A percentile compares a stretch with the other conserved stretches of the same genome.
Conservation (phyloP, 306 rosid genomes). For the Betula pendula region DNA sequence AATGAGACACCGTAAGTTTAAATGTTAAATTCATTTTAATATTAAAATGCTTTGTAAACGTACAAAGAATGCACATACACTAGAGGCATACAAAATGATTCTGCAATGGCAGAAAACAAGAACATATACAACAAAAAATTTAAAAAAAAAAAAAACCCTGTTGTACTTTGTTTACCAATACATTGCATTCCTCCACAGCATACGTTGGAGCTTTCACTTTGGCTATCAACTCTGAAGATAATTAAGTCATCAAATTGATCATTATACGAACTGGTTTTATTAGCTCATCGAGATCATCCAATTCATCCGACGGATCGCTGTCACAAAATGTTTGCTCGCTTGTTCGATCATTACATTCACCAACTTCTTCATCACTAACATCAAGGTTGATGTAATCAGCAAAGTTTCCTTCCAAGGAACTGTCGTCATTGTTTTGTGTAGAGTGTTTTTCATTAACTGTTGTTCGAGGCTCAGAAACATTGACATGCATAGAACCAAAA, state of each 20-base stretch:
- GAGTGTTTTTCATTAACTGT: constrained; percentile 31
- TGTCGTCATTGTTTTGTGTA: constrained; percentile 22
- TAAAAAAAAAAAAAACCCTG: not conserved
- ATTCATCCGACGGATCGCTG: constrained; percentile 38
- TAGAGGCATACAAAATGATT: constrained; percentile 8
- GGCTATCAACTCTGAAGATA: constrained; percentile 24
- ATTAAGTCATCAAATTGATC: constrained; percentile 23
- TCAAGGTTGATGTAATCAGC: constrained; percentile 60
- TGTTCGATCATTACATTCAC: constrained; percentile 34
- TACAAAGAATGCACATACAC: not conserved
- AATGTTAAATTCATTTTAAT: not conserved
- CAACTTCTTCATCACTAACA: constrained; percentile 45
- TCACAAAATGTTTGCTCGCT: constrained; percentile 36
- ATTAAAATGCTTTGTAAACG: not conserved
- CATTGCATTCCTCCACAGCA: not conserved
- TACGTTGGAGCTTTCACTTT: constrained; percentile 6
- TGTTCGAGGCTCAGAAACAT: constrained; percentile 36
- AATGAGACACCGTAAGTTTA: not conserved
- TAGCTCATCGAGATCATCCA: constrained; percentile 53
- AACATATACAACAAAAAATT: not conserved
- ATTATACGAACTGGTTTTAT: constrained; percentile 60
- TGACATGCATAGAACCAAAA: constrained; percentile 48
- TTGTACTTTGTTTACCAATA: constrained; percentile 11
- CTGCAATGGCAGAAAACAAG: not conserved
- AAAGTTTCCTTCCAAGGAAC: constrained; percentile 35